These are phyloP conservation scores for Mortierella sp. DNA, from an alignment of 371 early-diverging fungal species.

Conservation along the genomic window DNA sequence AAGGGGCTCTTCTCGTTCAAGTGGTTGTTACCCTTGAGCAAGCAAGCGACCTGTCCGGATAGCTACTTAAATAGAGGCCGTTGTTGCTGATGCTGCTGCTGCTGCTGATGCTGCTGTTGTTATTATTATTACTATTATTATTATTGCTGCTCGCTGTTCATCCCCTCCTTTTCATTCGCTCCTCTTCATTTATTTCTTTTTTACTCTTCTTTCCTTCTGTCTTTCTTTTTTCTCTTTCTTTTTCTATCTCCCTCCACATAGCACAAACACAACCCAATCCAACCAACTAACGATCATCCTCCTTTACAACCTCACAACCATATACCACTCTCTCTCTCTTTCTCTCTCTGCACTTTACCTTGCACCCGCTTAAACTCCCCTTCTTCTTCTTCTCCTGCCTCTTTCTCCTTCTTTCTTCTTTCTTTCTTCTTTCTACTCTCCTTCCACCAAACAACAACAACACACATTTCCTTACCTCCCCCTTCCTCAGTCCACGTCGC, in stretches of 20 bases:
- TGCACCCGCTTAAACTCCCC: background rate
- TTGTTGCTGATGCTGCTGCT: no score
- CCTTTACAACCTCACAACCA: background rate
- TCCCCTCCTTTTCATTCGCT: background rate
- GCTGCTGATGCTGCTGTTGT: no score
- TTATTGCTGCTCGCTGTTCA: no score
- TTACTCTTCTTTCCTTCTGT: no score
- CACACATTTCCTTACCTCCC: background rate
- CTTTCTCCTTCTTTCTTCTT: background rate
- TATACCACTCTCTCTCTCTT: background rate
- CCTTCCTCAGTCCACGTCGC: constrained; percentile 10
- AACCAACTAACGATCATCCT: background rate
- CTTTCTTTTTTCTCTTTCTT: background rate
- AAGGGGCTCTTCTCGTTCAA: no score
- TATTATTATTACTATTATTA: no score
- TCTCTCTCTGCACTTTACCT: background rate
- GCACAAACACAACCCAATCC: no score
- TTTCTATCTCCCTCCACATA: background rate
- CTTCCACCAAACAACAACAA: background rate
- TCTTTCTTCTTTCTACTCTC: background rate
- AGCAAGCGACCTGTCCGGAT: no score
- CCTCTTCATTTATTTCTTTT: background rate
- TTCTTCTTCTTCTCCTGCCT: background rate
- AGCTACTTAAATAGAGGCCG: background rate
- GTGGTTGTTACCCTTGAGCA: no score